Evolutionary conservation across 768 basidiomycete genomes (phyloP), one percentile per base, ranked within the genome.

Genomic region (Lenzites betulinus): DNA sequence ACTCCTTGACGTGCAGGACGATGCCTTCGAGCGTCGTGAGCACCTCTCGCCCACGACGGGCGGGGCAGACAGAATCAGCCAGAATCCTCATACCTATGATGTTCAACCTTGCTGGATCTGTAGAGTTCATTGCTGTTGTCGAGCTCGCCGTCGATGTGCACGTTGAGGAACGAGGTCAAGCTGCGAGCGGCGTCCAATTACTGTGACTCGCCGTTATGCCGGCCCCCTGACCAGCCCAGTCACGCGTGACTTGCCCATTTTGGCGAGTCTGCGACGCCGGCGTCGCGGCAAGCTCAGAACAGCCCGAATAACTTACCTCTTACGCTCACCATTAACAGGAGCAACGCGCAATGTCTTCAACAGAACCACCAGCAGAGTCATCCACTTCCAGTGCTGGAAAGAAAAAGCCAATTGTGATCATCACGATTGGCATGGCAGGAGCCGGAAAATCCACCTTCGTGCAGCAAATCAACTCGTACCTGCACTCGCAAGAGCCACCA

Each of bases 361-460:
- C 43, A n/a, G 44, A 25, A 20, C 36, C 60, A 22, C 22, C 43
- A n/a, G 51, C 42, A 20, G 43, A 35, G 9, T 20, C 55, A 15
- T 36, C 60, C 5, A 43, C 55, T 42, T 52, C 46, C 0, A 55
- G 59, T 18, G 42, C 47, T 8, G 63, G 62, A 33, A 67, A 70
- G 70, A 75, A 86, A 68, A 86, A 92, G 68, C 92, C 94, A 0
- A 81, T 88, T 7, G 86, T 90, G 5, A 92, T 97, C 54, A 87
- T 97, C 65, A 88, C 91, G 42, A 95, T 97, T 62, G 95, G 95
- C 22, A 96, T 96, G 93, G 95, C 95, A 0, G 95, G 95, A 5
- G 93, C 93, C 3, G 96, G 96, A 62, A 98, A 98, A 78, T 98
- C 97, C 7, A 98, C 96, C 2, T 92, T 99, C 71, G 92, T 99